phyloP scores from a whole-genome alignment of 257 asterid species.

The Ballota nigra region DNA sequence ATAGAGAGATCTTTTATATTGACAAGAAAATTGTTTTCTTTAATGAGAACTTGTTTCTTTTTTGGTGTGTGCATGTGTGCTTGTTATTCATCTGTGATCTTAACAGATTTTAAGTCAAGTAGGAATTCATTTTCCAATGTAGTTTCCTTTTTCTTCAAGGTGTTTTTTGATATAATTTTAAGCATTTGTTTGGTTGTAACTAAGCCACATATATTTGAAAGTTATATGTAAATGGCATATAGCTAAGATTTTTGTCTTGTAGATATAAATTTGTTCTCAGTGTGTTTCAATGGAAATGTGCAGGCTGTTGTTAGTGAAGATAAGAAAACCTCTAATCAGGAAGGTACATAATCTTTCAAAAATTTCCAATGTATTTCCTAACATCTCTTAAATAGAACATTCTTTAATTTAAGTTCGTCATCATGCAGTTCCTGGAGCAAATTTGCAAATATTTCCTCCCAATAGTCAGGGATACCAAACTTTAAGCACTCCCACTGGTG shows the following conservation, averaged over 20 bases:
- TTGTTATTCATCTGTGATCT: neutral
- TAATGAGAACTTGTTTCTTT: neutral
- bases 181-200: neutral
- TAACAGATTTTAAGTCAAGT: neutral
- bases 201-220: slow-evolving; percentile 4
- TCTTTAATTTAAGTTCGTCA: slow-evolving; percentile 1
- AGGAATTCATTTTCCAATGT: slow-evolving; percentile 1
- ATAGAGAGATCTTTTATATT: neutral
- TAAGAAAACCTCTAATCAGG: slow-evolving; percentile 40
- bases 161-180: neutral
- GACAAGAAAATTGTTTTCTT: neutral
- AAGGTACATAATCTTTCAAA: slow-evolving; percentile 41
- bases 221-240: neutral
- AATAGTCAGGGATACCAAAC: slow-evolving; percentile 76
- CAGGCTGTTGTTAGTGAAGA: slow-evolving; percentile 87
- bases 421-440: slow-evolving; percentile 69
- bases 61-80: neutral
- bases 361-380: neutral
- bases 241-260: neutral
- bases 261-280: slow-evolving; percentile 14
- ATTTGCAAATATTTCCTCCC: slow-evolving; percentile 82
- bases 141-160: neutral
- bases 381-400: neutral
- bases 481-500: slow-evolving; percentile 53
- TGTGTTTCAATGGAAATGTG: slow-evolving; percentile 15